phyloP scores from a whole-genome alignment of 352 stramenopile species.

The Pythium volutum region DNA sequence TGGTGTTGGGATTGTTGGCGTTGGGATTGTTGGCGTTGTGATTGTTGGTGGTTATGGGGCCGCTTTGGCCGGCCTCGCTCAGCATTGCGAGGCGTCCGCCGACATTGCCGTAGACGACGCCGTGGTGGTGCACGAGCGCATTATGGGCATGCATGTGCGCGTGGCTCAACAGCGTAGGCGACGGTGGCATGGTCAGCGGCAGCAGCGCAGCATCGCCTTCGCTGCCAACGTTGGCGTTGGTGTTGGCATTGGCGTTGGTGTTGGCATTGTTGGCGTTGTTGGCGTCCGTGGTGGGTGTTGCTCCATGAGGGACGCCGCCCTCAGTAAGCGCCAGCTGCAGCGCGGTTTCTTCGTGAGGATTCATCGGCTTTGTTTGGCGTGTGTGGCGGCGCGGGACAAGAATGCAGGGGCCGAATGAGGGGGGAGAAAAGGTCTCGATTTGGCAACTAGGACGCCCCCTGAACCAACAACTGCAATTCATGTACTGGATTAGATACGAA shows the following conservation, averaged over 20 bases:
- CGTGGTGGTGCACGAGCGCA: background rate
- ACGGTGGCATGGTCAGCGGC: slow-evolving; percentile 26
- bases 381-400: background rate
- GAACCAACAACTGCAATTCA: slow-evolving; percentile 8
- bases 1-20: background rate
- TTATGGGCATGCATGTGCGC: slow-evolving; percentile 4
- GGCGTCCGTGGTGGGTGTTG: background rate
- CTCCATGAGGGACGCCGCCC: slow-evolving; percentile 10
- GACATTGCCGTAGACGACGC: background rate
- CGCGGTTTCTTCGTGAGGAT: slow-evolving; percentile 27
- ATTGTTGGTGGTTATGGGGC: background rate
- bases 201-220: slow-evolving; percentile 10
- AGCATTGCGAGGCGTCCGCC: slow-evolving; percentile 13
- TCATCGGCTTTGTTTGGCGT: slow-evolving; percentile 8
- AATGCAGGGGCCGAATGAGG: slow-evolving; percentile 1
- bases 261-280: slow-evolving; percentile 5
- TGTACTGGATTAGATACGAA: slow-evolving; percentile 3
- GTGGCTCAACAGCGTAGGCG: slow-evolving; percentile 19
- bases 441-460: slow-evolving; percentile 19
- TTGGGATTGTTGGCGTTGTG: background rate
- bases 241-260: background rate
- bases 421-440: slow-evolving; percentile 19
- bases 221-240: background rate
- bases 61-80: slow-evolving; percentile 13
- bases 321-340: slow-evolving; percentile 23